Conservation (phyloP, 169 alveolate genomes). For the Plasmodium ovale region DNA sequence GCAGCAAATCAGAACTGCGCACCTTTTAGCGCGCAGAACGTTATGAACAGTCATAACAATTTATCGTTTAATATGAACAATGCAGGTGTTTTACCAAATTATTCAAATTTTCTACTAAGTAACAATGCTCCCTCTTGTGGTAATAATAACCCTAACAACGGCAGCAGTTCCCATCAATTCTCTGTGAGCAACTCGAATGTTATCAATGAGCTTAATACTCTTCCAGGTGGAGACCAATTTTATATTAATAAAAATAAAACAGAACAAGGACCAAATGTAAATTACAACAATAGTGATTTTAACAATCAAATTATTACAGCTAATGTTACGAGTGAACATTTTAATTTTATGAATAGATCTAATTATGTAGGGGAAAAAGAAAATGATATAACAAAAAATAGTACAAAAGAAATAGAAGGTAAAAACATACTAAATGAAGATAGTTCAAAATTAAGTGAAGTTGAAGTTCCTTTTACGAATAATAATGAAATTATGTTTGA, state of each 20-base stretch:
- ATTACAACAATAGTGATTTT: neutral
- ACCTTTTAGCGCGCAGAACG: neutral
- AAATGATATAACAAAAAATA: neutral
- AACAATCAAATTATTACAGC: neutral
- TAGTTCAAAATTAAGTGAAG: neutral
- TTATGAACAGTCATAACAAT: neutral
- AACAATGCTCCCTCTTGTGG: neutral
- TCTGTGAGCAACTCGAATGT: too few species aligned
- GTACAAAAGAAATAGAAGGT: neutral
- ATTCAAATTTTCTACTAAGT: neutral
- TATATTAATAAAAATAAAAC: neutral
- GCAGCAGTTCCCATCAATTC: too few species aligned
- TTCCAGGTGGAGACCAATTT: neutral
- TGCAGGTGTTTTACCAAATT: neutral
- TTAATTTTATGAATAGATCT: neutral
- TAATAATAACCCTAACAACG: neutral
- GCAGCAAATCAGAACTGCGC: neutral
- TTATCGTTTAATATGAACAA: slow-evolving; percentile 2
- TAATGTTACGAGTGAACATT: neutral
- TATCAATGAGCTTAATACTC: neutral
- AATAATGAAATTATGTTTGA: slow-evolving; percentile 53
- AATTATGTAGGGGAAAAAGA: neutral
- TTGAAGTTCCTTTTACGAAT: slow-evolving; percentile 24
- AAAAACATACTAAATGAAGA: slow-evolving; percentile 4
- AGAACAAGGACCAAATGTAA: neutral